A percentile compares a stretch with the other conserved stretches of the same genome.
These are phyloP conservation scores for Remersonia thermophila DNA, from an alignment of 2,329 filamentous ascomycete genomes.

Conservation along the genomic window DNA sequence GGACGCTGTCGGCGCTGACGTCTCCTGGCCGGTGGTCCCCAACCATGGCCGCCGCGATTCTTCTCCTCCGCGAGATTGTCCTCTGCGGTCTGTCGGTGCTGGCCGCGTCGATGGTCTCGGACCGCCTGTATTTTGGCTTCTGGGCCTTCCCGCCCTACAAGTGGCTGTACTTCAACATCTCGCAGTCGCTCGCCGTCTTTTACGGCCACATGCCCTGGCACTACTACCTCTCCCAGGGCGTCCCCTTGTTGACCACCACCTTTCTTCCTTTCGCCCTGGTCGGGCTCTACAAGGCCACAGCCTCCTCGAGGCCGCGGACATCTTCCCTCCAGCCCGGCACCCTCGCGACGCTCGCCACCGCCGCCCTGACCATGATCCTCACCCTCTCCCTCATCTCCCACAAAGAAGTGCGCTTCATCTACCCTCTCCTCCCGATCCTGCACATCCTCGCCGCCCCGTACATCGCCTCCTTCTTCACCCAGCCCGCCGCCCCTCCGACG, in stretches of 20 bases:
- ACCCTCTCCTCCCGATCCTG: slow-evolving; percentile 77
- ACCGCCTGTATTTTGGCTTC: slow-evolving; percentile 66
- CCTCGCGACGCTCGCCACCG: slow-evolving; percentile 42
- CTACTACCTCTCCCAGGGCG: slow-evolving; percentile 84
- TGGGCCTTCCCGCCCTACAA: slow-evolving; percentile 84
- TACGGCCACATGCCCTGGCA: slow-evolving; percentile 86
- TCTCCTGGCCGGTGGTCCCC: slow-evolving; percentile 30
- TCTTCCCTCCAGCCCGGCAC: slow-evolving; percentile 26
- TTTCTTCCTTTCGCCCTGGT: slow-evolving; percentile 62
- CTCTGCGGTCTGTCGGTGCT: slow-evolving; percentile 53
- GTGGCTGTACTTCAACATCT: slow-evolving; percentile 84
- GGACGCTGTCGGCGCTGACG: slow-evolving; percentile 28
- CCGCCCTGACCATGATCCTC: slow-evolving; percentile 46
- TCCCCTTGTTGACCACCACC: slow-evolving; percentile 77
- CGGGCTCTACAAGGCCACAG: slow-evolving; percentile 45
- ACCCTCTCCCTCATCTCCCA: slow-evolving; percentile 71
- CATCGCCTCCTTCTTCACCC: slow-evolving; percentile 52
- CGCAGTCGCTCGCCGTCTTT: slow-evolving; percentile 77
- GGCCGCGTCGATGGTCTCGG: slow-evolving; percentile 50
- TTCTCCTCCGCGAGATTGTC: slow-evolving; percentile 50
- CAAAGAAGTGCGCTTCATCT: slow-evolving; percentile 96
- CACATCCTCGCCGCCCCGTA: slow-evolving; percentile 66
- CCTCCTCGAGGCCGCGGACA: slow-evolving; percentile 22
- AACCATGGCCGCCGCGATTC: slow-evolving; percentile 30
- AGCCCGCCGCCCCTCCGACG: slow-evolving; percentile 19